A percentile compares a stretch with the other conserved stretches of the same genome.
These are phyloP conservation scores for Aureobasidium musti DNA, from an alignment of 2,329 filamentous ascomycete species.

Conservation along the genomic window DNA sequence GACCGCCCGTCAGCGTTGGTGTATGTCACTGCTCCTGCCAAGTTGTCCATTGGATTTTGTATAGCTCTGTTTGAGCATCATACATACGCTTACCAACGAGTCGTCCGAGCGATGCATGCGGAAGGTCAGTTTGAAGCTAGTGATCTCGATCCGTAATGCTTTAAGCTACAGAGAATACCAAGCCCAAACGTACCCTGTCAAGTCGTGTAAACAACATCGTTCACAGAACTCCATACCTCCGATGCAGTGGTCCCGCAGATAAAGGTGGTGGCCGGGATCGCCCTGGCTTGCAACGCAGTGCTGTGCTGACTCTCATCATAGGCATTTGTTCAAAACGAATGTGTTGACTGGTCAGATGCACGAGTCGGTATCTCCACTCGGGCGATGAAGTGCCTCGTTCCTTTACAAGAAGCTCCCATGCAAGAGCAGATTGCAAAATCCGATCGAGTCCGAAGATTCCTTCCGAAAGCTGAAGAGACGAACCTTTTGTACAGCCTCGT, in stretches of 20 bases:
- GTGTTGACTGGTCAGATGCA: neutral
- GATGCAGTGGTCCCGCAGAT: neutral
- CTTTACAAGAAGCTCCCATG: too few species aligned
- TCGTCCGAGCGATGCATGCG: too few species aligned
- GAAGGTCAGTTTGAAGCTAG: neutral
- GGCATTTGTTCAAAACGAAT: neutral
- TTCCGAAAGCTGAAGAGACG: neutral
- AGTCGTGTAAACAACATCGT: neutral
- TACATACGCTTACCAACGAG: neutral
- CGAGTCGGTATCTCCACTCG: slow-evolving; percentile 1
- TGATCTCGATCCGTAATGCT: neutral
- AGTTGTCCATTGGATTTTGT: neutral
- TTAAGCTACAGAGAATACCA: neutral
- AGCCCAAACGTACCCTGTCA: neutral
- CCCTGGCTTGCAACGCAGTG: neutral
- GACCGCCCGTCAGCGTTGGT: neutral
- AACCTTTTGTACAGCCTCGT: neutral
- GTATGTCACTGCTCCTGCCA: neutral
- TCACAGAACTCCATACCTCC: neutral
- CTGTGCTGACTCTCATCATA: neutral
- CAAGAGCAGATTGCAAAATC: neutral
- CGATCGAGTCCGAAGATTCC: too few species aligned
- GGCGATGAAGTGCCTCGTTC: neutral
- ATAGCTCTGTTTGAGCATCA: neutral
- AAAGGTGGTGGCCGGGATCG: neutral